Conservation (phyloP, 306 rosid genomes). For the Comarum palustre region DNA sequence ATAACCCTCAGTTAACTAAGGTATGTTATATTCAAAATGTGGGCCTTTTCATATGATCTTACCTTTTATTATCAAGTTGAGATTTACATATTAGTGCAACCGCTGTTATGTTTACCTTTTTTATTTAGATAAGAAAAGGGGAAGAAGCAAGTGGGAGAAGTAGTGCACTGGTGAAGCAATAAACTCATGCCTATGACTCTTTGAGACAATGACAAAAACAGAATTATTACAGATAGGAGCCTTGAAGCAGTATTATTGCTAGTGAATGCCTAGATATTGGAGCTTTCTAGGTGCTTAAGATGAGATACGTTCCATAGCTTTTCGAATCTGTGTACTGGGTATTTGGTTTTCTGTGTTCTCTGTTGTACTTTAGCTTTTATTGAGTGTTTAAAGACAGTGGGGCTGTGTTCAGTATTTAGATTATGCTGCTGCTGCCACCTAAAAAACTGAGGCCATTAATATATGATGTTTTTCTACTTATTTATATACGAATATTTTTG, state of each 20-base stretch:
- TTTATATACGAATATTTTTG: background rate
- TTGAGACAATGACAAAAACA: background rate
- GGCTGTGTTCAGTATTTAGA: background rate
- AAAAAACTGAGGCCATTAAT: background rate
- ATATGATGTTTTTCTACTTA: background rate
- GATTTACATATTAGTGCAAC: background rate
- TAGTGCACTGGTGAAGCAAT: background rate
- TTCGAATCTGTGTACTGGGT: background rate
- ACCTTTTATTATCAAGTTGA: background rate
- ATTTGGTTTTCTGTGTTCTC: background rate
- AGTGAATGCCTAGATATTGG: background rate
- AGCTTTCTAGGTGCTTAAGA: constrained; percentile 1
- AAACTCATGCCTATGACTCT: background rate
- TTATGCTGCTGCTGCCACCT: background rate
- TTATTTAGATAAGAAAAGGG: background rate
- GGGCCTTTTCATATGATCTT: background rate
- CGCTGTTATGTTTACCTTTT: background rate
- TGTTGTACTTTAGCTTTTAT: background rate
- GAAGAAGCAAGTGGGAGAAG: background rate
- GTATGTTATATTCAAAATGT: background rate
- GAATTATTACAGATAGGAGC: background rate
- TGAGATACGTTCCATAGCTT: background rate
- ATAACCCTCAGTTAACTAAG: background rate
- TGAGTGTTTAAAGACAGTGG: background rate
- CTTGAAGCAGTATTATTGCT: constrained; percentile 1